Percentiles rank a stretch among this genome's conserved stretches.
Conservation (phyloP, 2,329 filamentous ascomycete species). For the Neoscytalidium dimidiatum region DNA sequence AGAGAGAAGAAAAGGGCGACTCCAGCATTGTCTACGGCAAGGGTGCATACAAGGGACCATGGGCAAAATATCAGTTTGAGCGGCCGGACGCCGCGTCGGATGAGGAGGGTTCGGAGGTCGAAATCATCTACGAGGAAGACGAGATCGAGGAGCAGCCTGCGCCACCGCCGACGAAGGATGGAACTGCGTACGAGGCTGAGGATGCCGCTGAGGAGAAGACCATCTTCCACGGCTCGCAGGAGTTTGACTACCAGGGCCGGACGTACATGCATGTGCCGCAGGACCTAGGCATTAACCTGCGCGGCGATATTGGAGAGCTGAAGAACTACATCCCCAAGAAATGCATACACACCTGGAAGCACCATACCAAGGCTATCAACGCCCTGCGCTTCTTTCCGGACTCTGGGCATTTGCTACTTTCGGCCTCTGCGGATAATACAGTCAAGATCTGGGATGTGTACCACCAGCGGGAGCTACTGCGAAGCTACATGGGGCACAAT, state of each 20-base stretch:
- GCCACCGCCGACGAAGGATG: slow-evolving; percentile 62
- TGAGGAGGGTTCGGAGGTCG: slow-evolving; percentile 67
- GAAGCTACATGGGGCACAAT: slow-evolving; percentile 86
- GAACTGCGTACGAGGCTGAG: slow-evolving; percentile 53
- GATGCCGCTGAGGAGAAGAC: slow-evolving; percentile 67
- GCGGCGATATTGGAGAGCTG: slow-evolving; percentile 74
- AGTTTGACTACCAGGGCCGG: slow-evolving; percentile 91
- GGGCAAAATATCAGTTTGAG: slow-evolving; percentile 81
- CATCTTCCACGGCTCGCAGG: slow-evolving; percentile 78
- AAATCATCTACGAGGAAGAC: slow-evolving; percentile 76
- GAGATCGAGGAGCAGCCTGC: slow-evolving; percentile 62
- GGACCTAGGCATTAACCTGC: slow-evolving; percentile 53
- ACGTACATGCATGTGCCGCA: slow-evolving; percentile 98
- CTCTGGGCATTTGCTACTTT: slow-evolving; percentile 85
- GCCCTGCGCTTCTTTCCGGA: slow-evolving; percentile 85
- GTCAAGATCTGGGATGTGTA: slow-evolving; percentile 96
- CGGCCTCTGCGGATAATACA: slow-evolving; percentile 85
- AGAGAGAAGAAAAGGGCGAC: slow-evolving; percentile 82
- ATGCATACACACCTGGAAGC: slow-evolving; percentile 85
- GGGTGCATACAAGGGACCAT: slow-evolving; percentile 88
- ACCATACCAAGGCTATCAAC: slow-evolving; percentile 78
- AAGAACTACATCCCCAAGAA: slow-evolving; percentile 97
- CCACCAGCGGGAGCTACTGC: slow-evolving; percentile 82
- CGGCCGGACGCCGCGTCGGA: slow-evolving; percentile 69
- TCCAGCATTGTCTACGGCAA: slow-evolving; percentile 82